Conservation (phyloP, 768 basidiomycete species). For the Suillus subaureus region DNA sequence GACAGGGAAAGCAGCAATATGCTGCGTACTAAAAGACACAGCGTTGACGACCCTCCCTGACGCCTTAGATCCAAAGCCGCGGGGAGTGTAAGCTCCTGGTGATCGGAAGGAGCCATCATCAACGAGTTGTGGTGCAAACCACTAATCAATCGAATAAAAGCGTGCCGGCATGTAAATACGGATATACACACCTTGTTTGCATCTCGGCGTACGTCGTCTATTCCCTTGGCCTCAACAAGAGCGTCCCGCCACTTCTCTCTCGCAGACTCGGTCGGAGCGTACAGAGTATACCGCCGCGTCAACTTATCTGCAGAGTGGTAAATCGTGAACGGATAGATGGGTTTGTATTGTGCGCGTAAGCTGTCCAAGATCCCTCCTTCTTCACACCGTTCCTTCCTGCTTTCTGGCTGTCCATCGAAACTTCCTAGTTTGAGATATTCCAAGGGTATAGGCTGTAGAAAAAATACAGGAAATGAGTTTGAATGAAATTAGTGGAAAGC, state of each 20-base stretch:
- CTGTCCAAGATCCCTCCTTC: slow-evolving; percentile 59
- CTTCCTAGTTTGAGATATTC: slow-evolving; percentile 74
- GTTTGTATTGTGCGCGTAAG: slow-evolving; percentile 51
- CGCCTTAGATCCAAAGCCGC: slow-evolving; percentile 35
- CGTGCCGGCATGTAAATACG: background rate
- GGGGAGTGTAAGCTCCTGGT: slow-evolving; percentile 36
- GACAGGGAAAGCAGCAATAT: background rate
- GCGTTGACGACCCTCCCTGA: slow-evolving; percentile 65
- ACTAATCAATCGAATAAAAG: slow-evolving; percentile 43
- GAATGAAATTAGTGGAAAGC: slow-evolving; percentile 7
- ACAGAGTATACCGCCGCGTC: slow-evolving; percentile 71
- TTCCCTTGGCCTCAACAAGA: slow-evolving; percentile 61
- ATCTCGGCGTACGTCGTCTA: slow-evolving; percentile 68
- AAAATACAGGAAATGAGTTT: slow-evolving; percentile 9
- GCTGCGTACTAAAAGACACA: slow-evolving; percentile 61
- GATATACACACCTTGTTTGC: slow-evolving; percentile 62
- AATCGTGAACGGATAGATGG: slow-evolving; percentile 77
- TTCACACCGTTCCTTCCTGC: slow-evolving; percentile 62
- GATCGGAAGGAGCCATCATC: slow-evolving; percentile 66
- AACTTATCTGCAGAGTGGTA: slow-evolving; percentile 64
- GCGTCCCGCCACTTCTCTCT: slow-evolving; percentile 66
- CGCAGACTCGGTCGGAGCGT: slow-evolving; percentile 55
- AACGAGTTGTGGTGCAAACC: slow-evolving; percentile 61
- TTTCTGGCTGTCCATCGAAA: slow-evolving; percentile 62
- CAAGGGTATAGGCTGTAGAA: slow-evolving; percentile 70